A percentile compares a stretch with the other conserved stretches of the same genome.
Conservation (phyloP, 1,284 basidiomycete genomes). For the Cutaneotrichosporon cavernicola region DNA sequence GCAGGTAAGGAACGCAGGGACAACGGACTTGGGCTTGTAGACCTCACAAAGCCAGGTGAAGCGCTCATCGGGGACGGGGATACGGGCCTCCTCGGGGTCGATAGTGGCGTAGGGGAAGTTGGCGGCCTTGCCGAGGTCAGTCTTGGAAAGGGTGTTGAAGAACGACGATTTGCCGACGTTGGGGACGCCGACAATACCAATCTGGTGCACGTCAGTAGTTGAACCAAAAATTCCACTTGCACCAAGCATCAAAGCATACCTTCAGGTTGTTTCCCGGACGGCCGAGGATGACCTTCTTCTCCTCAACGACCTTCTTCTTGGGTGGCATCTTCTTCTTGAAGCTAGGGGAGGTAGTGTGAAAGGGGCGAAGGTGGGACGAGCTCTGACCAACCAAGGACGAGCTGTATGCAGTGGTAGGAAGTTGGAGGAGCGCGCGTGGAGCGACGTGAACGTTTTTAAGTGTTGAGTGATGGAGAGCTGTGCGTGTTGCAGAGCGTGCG, state of each 20-base stretch:
- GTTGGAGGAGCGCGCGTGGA: conserved; percentile 2
- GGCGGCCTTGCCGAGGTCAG: conserved; percentile 83
- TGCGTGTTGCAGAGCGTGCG: conserved; percentile 7
- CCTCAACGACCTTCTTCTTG: conserved; percentile 65
- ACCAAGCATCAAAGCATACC: conserved; percentile 29
- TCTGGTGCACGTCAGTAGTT: conserved; percentile 58
- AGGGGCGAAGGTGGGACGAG: conserved; percentile 3
- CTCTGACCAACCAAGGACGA: neutral
- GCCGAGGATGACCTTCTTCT: conserved; percentile 83
- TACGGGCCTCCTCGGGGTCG: conserved; percentile 82
- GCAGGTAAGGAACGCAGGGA: conserved; percentile 94
- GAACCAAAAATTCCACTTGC: neutral
- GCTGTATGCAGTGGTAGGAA: neutral
- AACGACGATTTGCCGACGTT: conserved; percentile 94
- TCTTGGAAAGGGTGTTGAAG: conserved; percentile 96
- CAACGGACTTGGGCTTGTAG: conserved; percentile 85
- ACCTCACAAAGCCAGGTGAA: conserved; percentile 90
- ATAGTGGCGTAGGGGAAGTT: conserved; percentile 99
- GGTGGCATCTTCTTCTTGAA: conserved; percentile 70
- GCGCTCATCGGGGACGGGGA: conserved; percentile 92
- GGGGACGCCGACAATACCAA: conserved; percentile 93
- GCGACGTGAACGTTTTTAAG: neutral
- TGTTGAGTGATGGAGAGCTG: neutral
- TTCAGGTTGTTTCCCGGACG: conserved; percentile 80
- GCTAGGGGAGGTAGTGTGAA: conserved; percentile 2